Conservation (phyloP, 179 eudicot species). For the Spergularia azorica region DNA sequence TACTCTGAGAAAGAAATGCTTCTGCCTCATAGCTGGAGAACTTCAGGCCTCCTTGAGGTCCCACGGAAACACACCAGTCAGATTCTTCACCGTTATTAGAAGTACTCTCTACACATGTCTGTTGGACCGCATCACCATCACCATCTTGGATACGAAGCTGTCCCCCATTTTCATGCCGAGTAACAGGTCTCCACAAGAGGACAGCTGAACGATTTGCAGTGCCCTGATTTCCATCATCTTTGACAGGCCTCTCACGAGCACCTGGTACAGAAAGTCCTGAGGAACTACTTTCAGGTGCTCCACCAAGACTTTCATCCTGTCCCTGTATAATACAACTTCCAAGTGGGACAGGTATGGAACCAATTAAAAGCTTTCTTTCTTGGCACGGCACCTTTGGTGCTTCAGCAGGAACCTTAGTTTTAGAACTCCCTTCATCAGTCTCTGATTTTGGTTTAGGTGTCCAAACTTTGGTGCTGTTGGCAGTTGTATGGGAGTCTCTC, state of each 20-base stretch:
- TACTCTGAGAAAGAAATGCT: slow-evolving; percentile 79
- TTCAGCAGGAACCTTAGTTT: slow-evolving; percentile 28
- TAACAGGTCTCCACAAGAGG: slow-evolving; percentile 59
- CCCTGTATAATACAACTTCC: slow-evolving; percentile 35
- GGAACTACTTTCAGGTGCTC: slow-evolving; percentile 25
- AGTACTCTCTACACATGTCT: slow-evolving; percentile 27
- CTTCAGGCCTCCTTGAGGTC: slow-evolving; percentile 23
- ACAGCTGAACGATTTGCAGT: slow-evolving; percentile 37
- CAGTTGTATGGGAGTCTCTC: slow-evolving; percentile 42
- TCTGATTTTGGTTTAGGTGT: slow-evolving; percentile 41
- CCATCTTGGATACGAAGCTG: slow-evolving; percentile 30
- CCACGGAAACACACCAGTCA: slow-evolving; percentile 24
- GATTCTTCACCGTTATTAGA: slow-evolving; percentile 22
- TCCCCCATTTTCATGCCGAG: slow-evolving; percentile 36
- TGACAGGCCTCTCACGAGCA: slow-evolving; percentile 34
- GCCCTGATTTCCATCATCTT: slow-evolving; percentile 35
- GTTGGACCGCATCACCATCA: slow-evolving; percentile 29
- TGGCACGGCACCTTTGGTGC: slow-evolving; percentile 32
- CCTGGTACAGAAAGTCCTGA: slow-evolving; percentile 28
- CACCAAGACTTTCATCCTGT: slow-evolving; percentile 24
- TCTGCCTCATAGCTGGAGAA: slow-evolving; percentile 56
- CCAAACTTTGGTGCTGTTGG: slow-evolving; percentile 34
- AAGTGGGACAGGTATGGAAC: slow-evolving; percentile 73
- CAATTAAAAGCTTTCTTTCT: slow-evolving; percentile 56
- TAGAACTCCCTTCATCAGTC: slow-evolving; percentile 38